phyloP scores from a whole-genome alignment of 306 rosid species.

The Castanospermum australe region DNA sequence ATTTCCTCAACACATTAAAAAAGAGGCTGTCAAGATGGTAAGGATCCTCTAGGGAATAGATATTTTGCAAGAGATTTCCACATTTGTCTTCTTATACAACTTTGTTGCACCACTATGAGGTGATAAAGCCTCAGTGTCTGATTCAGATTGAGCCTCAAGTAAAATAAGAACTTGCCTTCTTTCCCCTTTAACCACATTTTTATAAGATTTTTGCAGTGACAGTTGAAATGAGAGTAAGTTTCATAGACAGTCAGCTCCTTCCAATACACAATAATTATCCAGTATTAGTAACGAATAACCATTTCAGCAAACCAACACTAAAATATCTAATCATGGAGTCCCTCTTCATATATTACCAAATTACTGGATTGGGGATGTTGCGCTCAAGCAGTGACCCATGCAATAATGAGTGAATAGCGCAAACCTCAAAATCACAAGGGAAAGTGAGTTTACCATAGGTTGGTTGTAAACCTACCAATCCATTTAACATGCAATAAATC shows the following conservation, averaged over 20 bases:
- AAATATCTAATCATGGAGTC: not conserved
- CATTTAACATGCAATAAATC: not conserved
- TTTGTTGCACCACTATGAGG: not conserved
- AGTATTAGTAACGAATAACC: not conserved
- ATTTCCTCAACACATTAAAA: constrained; percentile 17
- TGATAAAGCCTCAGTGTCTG: not conserved
- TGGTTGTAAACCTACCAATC: too few species aligned
- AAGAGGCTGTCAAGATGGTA: not conserved
- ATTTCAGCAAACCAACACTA: constrained; percentile 5
- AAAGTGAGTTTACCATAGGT: not conserved
- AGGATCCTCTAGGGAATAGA: not conserved
- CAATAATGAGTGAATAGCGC: not conserved
- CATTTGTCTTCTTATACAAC: not conserved
- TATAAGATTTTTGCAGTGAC: not conserved
- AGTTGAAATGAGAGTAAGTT: not conserved
- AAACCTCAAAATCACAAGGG: not conserved
- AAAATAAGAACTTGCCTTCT: not conserved
- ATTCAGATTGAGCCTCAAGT: not conserved
- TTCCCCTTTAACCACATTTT: not conserved
- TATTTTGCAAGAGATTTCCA: not conserved
- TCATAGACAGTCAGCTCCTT: not conserved
- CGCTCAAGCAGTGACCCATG: not conserved
- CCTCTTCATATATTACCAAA: not conserved
- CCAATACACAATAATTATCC: not conserved
- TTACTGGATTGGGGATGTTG: not conserved